A percentile compares a stretch with the other conserved stretches of the same genome.
Conservation (phyloP, 768 basidiomycete genomes). For the Agaricus bisporus region DNA sequence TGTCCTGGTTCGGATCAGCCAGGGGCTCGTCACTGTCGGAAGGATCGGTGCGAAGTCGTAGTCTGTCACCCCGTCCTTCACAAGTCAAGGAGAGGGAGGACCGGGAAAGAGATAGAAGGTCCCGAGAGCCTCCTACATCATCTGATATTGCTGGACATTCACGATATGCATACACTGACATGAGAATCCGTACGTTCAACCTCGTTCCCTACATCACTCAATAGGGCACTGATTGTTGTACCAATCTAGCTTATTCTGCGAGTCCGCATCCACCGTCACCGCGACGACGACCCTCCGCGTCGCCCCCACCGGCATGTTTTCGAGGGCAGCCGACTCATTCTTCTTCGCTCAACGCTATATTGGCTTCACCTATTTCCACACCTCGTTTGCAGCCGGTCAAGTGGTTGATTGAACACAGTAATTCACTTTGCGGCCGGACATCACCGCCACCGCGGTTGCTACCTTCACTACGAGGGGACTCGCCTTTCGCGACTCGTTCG, state of each 20-base stretch:
- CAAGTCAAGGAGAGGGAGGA: slow-evolving; percentile 34
- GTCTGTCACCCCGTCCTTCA: slow-evolving; percentile 31
- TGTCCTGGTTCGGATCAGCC: too few species aligned
- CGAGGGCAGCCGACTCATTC: slow-evolving; percentile 3
- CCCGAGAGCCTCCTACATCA: slow-evolving; percentile 18
- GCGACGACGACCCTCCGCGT: background rate
- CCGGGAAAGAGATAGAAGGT: slow-evolving; percentile 15
- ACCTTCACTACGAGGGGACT: background rate
- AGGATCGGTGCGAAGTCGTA: slow-evolving; percentile 35
- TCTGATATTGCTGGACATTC: slow-evolving; percentile 26
- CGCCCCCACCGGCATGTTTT: slow-evolving; percentile 16
- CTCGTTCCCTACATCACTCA: slow-evolving; percentile 3
- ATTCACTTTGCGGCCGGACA: background rate
- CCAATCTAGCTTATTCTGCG: slow-evolving; percentile 1
- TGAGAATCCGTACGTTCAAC: slow-evolving; percentile 32
- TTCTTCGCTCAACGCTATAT: slow-evolving; percentile 10
- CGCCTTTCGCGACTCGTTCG: slow-evolving; percentile 4
- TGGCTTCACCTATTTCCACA: slow-evolving; percentile 10
- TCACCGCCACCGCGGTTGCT: background rate
- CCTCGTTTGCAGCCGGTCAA: slow-evolving; percentile 8
- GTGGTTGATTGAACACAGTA: background rate
- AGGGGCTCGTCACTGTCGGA: slow-evolving; percentile 16
- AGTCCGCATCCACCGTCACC: background rate
- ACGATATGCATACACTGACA: slow-evolving; percentile 52
- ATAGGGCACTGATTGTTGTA: background rate